Conservation (phyloP, 108 stramenopile species). For the Aurantiochytrium sp. region DNA sequence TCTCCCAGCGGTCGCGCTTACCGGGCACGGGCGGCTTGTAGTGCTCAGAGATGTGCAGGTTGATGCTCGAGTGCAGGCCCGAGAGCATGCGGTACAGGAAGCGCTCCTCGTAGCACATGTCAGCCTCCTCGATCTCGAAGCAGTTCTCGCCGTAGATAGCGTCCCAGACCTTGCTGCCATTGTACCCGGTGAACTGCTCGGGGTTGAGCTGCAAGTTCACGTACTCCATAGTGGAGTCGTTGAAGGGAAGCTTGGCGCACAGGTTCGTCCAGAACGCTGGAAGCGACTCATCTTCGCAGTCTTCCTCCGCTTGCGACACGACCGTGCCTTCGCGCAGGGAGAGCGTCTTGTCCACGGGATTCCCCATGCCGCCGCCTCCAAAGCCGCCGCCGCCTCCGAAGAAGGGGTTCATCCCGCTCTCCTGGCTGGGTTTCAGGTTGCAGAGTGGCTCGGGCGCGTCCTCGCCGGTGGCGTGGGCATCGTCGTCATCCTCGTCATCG, state of each 20-base stretch:
- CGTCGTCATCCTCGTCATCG: background rate
- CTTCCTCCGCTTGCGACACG: background rate
- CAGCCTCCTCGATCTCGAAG: constrained; percentile 43
- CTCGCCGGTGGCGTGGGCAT: background rate
- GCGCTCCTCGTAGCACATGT: constrained; percentile 80
- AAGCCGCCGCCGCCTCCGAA: background rate
- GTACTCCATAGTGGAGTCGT: constrained; percentile 47
- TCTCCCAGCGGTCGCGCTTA: constrained; percentile 49
- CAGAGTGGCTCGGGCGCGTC: background rate
- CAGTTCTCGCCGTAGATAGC: constrained; percentile 89
- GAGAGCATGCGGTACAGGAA: constrained; percentile 79
- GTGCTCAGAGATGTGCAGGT: constrained; percentile 75
- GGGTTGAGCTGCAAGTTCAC: constrained; percentile 81
- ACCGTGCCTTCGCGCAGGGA: background rate
- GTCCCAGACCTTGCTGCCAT: constrained; percentile 79
- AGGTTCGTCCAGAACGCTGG: constrained; percentile 10
- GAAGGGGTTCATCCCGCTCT: background rate
- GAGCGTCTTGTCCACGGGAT: background rate
- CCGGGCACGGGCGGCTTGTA: constrained; percentile 78
- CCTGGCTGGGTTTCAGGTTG: background rate
- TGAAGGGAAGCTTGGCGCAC: constrained; percentile 12
- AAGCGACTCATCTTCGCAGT: constrained; percentile 2
- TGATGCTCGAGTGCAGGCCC: constrained; percentile 82
- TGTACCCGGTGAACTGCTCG: constrained; percentile 87
- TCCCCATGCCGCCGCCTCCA: background rate